phyloP scores from a whole-genome alignment of 768 basidiomycete species.

The Rhodotorula graminis region DNA sequence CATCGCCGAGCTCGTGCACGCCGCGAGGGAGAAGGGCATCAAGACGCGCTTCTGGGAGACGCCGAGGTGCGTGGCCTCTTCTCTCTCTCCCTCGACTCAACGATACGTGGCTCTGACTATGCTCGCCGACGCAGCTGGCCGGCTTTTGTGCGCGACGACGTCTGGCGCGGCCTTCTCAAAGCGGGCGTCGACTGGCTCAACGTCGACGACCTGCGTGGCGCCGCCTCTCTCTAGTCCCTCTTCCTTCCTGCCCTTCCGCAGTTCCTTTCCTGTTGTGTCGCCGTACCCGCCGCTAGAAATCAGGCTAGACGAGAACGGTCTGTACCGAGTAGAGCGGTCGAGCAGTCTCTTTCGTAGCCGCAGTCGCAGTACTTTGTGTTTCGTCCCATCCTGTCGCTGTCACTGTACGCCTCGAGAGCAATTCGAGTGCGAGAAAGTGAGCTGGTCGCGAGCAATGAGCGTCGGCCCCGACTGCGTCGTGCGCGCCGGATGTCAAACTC shows the following conservation, averaged over 20 bases:
- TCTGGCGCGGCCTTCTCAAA: slow-evolving; percentile 5
- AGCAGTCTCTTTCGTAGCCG: neutral
- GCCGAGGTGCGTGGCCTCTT: neutral
- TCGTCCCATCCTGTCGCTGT: too few species aligned
- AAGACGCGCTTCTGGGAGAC: slow-evolving; percentile 29
- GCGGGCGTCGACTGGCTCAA: slow-evolving; percentile 24
- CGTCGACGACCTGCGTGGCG: slow-evolving; percentile 15
- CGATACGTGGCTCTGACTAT: neutral
- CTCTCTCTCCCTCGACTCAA: neutral
- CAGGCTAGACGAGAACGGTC: neutral
- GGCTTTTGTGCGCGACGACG: slow-evolving; percentile 9
- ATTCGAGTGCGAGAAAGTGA: too few species aligned
- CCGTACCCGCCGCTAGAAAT: neutral
- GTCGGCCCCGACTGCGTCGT: too few species aligned
- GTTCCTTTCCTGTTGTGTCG: neutral
- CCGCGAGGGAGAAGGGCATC: slow-evolving; percentile 22
- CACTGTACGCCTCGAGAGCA: too few species aligned
- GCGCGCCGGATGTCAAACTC: too few species aligned
- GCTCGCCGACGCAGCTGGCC: slow-evolving; percentile 8
- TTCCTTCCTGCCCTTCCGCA: neutral
- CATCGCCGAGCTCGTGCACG: neutral
- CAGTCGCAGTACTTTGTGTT: too few species aligned
- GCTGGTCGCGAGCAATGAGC: too few species aligned
- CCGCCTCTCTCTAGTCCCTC: neutral
- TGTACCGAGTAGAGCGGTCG: neutral